A percentile compares a stretch with the other conserved stretches of the same genome.
These are phyloP conservation scores for Alternaria incomplexa DNA, from an alignment of 2,329 filamentous ascomycete genomes.

Conservation along the genomic window DNA sequence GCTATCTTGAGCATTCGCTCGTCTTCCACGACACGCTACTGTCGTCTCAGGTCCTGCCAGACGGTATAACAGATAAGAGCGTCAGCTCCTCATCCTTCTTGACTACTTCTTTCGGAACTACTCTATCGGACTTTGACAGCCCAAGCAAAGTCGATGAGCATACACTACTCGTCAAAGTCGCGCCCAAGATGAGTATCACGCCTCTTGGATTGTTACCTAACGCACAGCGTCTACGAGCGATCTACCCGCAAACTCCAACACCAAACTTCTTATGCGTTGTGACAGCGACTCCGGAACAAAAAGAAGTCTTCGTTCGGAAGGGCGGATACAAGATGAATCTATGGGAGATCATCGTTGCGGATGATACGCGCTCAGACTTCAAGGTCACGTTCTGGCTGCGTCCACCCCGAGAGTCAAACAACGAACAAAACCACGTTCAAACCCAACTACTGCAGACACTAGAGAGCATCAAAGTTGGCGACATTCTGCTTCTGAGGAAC, in stretches of 20 bases:
- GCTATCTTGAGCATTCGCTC: conserved; percentile 80
- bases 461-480: conserved; percentile 66
- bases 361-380: conserved; percentile 84
- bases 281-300: conserved; percentile 71
- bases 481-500: conserved; percentile 80
- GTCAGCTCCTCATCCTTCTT: conserved; percentile 45
- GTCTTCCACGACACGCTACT: conserved; percentile 69
- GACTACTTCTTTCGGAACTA: conserved; percentile 45
- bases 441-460: conserved; percentile 50
- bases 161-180: conserved; percentile 17
- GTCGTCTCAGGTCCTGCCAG: conserved; percentile 61
- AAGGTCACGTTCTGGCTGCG: conserved; percentile 83
- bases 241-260: conserved; percentile 80
- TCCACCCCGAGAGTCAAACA: conserved; percentile 27
- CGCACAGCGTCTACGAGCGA: conserved; percentile 67
- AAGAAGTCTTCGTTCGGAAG: conserved; percentile 71
- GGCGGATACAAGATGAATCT: conserved; percentile 58
- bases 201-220: conserved; percentile 74
- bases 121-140: conserved; percentile 29
- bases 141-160: conserved; percentile 22
- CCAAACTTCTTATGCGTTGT: conserved; percentile 82
- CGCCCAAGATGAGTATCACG: conserved; percentile 54
- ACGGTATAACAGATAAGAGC: conserved; percentile 34
- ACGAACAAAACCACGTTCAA: conserved; percentile 26
- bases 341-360: conserved; percentile 64